A percentile compares a stretch with the other conserved stretches of the same genome.
Evolutionary conservation across 2,329 filamentous ascomycete genomes (phyloP).

Genomic region (Stachybotrys echinatus): DNA sequence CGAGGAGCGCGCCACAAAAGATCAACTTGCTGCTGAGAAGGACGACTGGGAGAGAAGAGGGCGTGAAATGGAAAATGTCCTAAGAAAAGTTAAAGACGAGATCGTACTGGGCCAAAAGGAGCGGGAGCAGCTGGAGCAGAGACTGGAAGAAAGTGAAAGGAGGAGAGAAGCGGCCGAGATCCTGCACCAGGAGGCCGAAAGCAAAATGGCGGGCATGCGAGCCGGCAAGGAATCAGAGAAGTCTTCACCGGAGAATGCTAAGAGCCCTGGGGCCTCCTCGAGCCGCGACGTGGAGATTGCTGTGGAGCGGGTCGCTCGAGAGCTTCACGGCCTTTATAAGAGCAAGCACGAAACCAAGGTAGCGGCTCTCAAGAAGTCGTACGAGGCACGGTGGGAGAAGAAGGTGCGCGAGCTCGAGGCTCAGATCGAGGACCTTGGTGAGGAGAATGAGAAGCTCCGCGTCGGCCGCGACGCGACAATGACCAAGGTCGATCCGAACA

Average conservation of each 20-base stretch:
- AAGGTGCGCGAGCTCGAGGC: constrained; percentile 73
- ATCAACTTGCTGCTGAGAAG: constrained; percentile 69
- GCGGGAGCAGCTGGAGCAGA: constrained; percentile 69
- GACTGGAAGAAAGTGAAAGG: constrained; percentile 72
- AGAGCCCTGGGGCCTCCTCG: constrained; percentile 21
- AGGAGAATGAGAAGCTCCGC: constrained; percentile 72
- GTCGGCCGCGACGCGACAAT: constrained; percentile 61
- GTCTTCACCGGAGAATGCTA: constrained; percentile 32
- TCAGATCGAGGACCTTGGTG: constrained; percentile 61
- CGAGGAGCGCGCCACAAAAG: constrained; percentile 66
- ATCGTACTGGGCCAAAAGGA: constrained; percentile 75
- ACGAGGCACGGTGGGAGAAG: constrained; percentile 88
- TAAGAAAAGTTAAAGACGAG: constrained; percentile 76
- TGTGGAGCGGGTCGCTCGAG: constrained; percentile 87
- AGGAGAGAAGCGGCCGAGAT: constrained; percentile 68
- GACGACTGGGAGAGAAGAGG: constrained; percentile 80
- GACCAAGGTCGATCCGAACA: constrained; percentile 48
- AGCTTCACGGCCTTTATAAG: constrained; percentile 91
- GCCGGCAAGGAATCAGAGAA: constrained; percentile 48
- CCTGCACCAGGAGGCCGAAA: constrained; percentile 70
- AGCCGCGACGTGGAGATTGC: constrained; percentile 72
- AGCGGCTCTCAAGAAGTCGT: constrained; percentile 75
- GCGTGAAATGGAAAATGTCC: constrained; percentile 76
- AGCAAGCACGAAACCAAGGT: constrained; percentile 97
- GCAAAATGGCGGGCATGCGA: constrained; percentile 68